phyloP scores from a whole-genome alignment of 176 grass and related monocot species.

The Elymus sibiricus region DNA sequence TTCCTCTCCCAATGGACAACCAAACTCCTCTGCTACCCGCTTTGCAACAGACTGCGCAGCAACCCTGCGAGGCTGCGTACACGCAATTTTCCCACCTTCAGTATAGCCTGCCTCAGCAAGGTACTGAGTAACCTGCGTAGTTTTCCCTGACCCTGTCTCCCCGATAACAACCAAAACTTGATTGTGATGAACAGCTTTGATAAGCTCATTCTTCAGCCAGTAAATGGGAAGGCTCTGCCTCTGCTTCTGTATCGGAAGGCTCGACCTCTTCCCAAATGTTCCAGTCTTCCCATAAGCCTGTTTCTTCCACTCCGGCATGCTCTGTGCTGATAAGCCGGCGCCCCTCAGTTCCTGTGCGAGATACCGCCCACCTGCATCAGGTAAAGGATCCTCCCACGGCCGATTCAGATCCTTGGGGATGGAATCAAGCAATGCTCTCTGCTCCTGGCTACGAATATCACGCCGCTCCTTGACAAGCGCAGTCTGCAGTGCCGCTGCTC shows the following conservation, averaged over 20 bases:
- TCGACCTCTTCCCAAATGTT: conserved; percentile 52
- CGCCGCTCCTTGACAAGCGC: conserved; percentile 82
- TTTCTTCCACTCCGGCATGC: conserved; percentile 48
- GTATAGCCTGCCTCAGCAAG: conserved; percentile 67
- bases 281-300: conserved; percentile 36
- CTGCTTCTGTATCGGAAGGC: conserved; percentile 43
- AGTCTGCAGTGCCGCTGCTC: conserved; percentile 50
- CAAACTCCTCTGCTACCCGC: conserved; percentile 61
- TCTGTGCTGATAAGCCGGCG: conserved; percentile 30
- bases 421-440: conserved; percentile 71
- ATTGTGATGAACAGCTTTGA: conserved; percentile 55
- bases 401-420: conserved; percentile 84
- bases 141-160: conserved; percentile 52
- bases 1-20: conserved; percentile 59
- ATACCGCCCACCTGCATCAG: conserved; percentile 38
- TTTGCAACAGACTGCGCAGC: conserved; percentile 60
- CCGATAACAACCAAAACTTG: conserved; percentile 67
- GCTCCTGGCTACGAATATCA: conserved; percentile 60
- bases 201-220: conserved; percentile 58
- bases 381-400: conserved; percentile 65
- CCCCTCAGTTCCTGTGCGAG: conserved; percentile 57
- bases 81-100: conserved; percentile 46
- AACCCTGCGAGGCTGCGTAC: conserved; percentile 68
- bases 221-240: conserved; percentile 60
- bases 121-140: conserved; percentile 65